Base-by-base conservation (phyloP, 208 protist genomes). In the Sergeia podlipaevii region DNA sequence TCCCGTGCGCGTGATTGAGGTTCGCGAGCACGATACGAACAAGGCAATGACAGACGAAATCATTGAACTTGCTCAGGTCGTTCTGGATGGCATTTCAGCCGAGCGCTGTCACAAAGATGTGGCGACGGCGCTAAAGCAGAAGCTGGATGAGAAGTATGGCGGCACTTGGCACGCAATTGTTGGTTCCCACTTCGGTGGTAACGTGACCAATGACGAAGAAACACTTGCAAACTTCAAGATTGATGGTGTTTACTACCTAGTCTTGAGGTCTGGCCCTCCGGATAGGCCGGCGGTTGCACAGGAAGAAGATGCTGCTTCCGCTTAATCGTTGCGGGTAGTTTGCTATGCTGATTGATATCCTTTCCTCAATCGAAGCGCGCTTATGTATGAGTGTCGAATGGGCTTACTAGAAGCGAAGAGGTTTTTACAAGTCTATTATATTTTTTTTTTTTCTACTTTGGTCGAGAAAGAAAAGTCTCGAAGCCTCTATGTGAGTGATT, bases 121-220 rank as follows among this genome's bases (percentile, higher is more conserved):
- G 4, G 79, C 89, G 0, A 55, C 56, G 1, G 51, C 51, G 27
- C 49, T 95, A 17, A 95, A 95, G 66, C 42, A 44, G 21, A 76
- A 84, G 21, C 63, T 92, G 27, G 89, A 95, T 45, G 64, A 46
- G 20, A 68, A 38, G 28, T 75, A 84, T 49, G 58, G 72, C 10
- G 79, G 80, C 4, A 91, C 82, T 6, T 95, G 89, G 89, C 89
- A 95, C 55, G 78, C 76, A 2, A 91, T 95, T 60, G 82, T 84
- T 0, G 89, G 89, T 23, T 74, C 70, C 24, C 70, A 91, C 61
- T 95, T 95, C 52, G 89, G 82, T 43, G 77, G 68, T 26, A 95
- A 95, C 70, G 77, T 92, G 8, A 93, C 89, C 17, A 82, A 89
- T 41, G 89, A 95, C 42, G 80, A 70, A 27, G 77, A 79, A 27